Evolutionary conservation across 257 asterid genomes (phyloP).

Genomic region (Euphrasia confusa): DNA sequence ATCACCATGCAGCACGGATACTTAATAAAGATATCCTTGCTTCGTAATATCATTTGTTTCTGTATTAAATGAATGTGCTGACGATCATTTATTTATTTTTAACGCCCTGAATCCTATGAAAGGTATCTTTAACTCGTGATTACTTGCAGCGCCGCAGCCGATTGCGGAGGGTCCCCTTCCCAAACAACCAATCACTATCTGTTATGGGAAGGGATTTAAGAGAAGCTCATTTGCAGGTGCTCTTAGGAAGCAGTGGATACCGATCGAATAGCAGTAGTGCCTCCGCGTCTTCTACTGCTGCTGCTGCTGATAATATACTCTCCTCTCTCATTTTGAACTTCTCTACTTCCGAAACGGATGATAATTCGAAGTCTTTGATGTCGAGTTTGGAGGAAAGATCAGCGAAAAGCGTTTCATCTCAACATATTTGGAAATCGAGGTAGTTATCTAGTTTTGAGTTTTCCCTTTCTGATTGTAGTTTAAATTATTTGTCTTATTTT

Average conservation of each 20-base stretch:
- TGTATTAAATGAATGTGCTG: not conserved
- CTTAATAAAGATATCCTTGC: conserved; percentile 70
- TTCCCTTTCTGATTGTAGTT: too few species aligned
- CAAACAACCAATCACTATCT: conserved; percentile 69
- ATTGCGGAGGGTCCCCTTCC: conserved; percentile 60
- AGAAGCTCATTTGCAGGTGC: conserved; percentile 81
- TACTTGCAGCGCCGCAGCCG: conserved; percentile 70
- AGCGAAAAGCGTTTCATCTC: conserved; percentile 33
- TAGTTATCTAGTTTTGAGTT: not conserved
- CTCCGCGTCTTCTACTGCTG: conserved; percentile 23
- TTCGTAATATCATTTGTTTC: not conserved
- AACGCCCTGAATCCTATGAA: not conserved
- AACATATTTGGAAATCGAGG: conserved; percentile 72
- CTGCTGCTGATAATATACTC: conserved; percentile 50
- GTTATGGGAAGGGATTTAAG: conserved; percentile 76
- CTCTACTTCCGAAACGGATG: too few species aligned
- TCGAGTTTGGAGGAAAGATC: too few species aligned
- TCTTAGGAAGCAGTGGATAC: conserved; percentile 60
- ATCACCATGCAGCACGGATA: conserved; percentile 76
- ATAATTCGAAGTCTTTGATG: too few species aligned
- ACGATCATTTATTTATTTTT: too few species aligned
- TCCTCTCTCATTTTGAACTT: conserved; percentile 31
- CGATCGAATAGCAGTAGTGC: conserved; percentile 48
- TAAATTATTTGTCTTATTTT: too few species aligned
- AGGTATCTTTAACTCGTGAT: conserved; percentile 40